Evolutionary conservation across 306 rosid species (phyloP).

Genomic region (Cucumis melo): DNA sequence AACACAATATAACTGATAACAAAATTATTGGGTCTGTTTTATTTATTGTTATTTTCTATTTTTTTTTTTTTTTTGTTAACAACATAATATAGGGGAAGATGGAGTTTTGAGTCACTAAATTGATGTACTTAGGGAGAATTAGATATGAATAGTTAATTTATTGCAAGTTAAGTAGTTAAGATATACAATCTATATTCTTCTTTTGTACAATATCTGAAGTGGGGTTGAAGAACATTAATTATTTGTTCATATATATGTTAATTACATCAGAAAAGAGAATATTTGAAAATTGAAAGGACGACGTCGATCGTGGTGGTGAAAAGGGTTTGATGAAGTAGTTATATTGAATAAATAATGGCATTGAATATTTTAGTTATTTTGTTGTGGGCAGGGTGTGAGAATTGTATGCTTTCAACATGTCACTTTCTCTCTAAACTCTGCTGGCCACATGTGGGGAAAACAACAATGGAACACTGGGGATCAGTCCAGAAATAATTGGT

Average conservation of each 20-base stretch:
- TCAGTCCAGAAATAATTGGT: conserved; percentile 82
- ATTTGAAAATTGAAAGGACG: neutral
- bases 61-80: no score
- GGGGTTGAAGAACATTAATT: neutral
- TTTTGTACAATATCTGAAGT: neutral
- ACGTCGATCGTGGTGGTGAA: no score
- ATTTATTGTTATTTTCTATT: no score
- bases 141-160: no score
- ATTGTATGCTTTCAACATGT: conserved; percentile 59
- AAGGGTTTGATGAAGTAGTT: neutral
- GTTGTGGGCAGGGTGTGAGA: conserved; percentile 58
- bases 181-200: no score
- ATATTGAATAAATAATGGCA: neutral
- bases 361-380: neutral
- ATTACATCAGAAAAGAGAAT: neutral
- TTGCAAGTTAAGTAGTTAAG: no score
- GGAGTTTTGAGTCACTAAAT: no score
- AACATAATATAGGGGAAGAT: no score
- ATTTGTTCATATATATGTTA: neutral
- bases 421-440: conserved; percentile 73
- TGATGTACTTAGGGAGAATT: no score
- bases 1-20: no score
- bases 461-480: conserved; percentile 69
- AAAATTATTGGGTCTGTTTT: no score
- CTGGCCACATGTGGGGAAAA: conserved; percentile 80